These are phyloP conservation scores for Starmerella bombicola DNA, from an alignment of 805 yeast genomes.

Conservation along the genomic window DNA sequence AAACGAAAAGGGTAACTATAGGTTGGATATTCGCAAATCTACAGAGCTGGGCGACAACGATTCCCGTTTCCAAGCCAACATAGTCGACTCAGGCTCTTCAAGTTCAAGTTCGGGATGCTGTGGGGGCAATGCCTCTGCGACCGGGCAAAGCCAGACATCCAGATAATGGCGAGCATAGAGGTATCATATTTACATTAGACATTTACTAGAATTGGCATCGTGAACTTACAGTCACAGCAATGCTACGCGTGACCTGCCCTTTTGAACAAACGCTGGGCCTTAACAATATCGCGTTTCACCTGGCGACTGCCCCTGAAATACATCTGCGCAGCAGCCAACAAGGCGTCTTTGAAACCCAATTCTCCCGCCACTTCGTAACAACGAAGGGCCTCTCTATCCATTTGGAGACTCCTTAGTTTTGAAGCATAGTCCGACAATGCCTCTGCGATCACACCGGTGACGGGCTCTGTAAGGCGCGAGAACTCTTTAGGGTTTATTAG, in stretches of 20 bases:
- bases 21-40: slow-evolving; percentile 59
- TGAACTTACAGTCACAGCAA: too few species aligned
- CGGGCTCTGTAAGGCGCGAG: not conserved
- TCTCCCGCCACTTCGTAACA: slow-evolving; percentile 54
- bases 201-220: too few species aligned
- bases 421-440: slow-evolving; percentile 9
- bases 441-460: slow-evolving; percentile 1
- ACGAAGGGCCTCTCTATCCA: slow-evolving; percentile 45
- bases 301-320: slow-evolving; percentile 45
- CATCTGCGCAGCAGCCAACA: slow-evolving; percentile 55
- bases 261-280: slow-evolving; percentile 62
- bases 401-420: slow-evolving; percentile 26
- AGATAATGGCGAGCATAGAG: too few species aligned
- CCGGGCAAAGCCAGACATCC: too few species aligned
- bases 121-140: too few species aligned
- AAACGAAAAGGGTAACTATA: slow-evolving; percentile 23
- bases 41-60: slow-evolving; percentile 92
- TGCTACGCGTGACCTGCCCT: too few species aligned
- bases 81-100: slow-evolving; percentile 1
- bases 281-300: slow-evolving; percentile 44
- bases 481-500: not conserved
- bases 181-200: too few species aligned
- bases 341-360: slow-evolving; percentile 54
- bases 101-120: slow-evolving; percentile 19
- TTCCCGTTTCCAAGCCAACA: slow-evolving; percentile 10